phyloP scores from a whole-genome alignment of 805 yeast genomes.

The Citeromyces nyonsensis region DNA sequence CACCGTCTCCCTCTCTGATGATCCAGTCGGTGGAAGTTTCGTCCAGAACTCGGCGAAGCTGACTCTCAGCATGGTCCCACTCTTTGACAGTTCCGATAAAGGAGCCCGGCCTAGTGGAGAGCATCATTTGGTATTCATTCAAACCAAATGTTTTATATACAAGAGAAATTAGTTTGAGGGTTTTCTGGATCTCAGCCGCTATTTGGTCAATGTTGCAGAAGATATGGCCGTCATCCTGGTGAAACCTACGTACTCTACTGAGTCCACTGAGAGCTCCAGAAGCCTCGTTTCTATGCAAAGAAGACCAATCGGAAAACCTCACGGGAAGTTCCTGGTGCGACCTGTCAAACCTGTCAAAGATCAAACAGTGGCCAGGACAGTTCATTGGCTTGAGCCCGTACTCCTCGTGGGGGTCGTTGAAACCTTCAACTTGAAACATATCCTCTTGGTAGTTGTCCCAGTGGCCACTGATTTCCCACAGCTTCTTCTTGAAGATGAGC shows the following conservation, averaged over 20 bases:
- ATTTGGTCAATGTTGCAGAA: constrained; percentile 78
- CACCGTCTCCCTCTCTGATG: constrained; percentile 89
- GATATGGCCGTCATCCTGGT: constrained; percentile 97
- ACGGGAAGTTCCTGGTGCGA: constrained; percentile 81
- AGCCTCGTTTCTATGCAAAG: constrained; percentile 87
- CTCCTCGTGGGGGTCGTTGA: constrained; percentile 13
- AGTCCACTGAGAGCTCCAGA: constrained; percentile 89
- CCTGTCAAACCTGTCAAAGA: constrained; percentile 60
- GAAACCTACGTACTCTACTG: constrained; percentile 87
- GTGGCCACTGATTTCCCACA: constrained; percentile 91
- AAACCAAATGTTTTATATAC: constrained; percentile 62
- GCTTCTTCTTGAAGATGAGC: constrained; percentile 59
- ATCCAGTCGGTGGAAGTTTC: constrained; percentile 42
- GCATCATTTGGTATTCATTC: constrained; percentile 36
- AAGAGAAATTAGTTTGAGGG: constrained; percentile 58
- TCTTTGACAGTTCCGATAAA: constrained; percentile 63
- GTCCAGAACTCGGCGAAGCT: constrained; percentile 40
- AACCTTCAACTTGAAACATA: constrained; percentile 78
- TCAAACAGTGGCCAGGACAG: constrained; percentile 89
- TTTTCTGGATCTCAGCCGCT: constrained; percentile 51
- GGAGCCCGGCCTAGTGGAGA: constrained; percentile 80
- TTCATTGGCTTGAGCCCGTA: constrained; percentile 92
- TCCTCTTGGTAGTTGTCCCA: constrained; percentile 92
- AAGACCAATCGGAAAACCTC: constrained; percentile 76
- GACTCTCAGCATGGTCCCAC: constrained; percentile 75